Conservation (phyloP, 768 basidiomycete species). For the Asterophora lycoperdoides region DNA sequence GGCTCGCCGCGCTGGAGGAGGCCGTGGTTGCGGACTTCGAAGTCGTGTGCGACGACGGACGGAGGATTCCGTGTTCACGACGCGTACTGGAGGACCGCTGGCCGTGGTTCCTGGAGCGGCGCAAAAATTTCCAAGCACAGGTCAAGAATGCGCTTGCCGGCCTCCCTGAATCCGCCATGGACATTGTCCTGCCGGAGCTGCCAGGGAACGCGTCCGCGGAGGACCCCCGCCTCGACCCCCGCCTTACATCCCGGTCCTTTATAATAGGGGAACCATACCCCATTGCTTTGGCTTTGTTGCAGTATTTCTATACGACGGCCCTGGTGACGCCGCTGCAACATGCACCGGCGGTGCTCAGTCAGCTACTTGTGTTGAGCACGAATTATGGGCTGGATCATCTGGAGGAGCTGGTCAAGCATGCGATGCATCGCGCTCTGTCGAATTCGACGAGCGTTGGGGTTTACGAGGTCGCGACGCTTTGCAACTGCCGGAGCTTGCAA, state of each 20-base stretch:
- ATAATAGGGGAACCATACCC: conserved; percentile 87
- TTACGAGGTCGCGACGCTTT: conserved; percentile 92
- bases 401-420: conserved; percentile 80
- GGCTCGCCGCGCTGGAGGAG: conserved; percentile 81
- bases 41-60: conserved; percentile 86
- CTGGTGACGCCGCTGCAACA: conserved; percentile 90
- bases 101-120: conserved; percentile 89
- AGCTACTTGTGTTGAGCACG: conserved; percentile 77
- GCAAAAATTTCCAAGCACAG: conserved; percentile 47
- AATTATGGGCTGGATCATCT: conserved; percentile 80
- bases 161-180: conserved; percentile 57
- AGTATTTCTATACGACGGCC: conserved; percentile 89
- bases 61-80: conserved; percentile 76
- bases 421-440: conserved; percentile 85
- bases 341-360: conserved; percentile 83
- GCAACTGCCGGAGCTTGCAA: conserved; percentile 83
- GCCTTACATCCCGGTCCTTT: conserved; percentile 75
- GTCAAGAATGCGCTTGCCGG: conserved; percentile 54
- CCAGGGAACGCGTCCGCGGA: conserved; percentile 45
- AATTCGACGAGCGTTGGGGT: conserved; percentile 86
- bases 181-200: conserved; percentile 59
- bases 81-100: conserved; percentile 86
- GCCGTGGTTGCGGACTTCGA: conserved; percentile 85
- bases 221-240: conserved; percentile 64
- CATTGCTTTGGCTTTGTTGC: conserved; percentile 81